A percentile compares a stretch with the other conserved stretches of the same genome.
Conservation (phyloP, 768 basidiomycete genomes). For the Lyophyllum shimeji region DNA sequence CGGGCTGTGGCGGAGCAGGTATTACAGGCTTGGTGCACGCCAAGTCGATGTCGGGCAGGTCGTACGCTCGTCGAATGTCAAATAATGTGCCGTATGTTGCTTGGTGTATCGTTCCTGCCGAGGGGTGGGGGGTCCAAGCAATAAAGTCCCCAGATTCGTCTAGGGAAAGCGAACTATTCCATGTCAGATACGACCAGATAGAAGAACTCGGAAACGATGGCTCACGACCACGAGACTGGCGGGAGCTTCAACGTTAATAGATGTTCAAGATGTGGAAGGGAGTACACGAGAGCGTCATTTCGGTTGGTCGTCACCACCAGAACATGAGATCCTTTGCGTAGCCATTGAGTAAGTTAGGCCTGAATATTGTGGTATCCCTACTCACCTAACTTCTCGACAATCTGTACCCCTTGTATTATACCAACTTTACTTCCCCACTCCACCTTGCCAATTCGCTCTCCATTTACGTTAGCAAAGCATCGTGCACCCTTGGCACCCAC, state of each 20-base stretch:
- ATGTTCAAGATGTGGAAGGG: constrained; percentile 61
- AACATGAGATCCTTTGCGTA: constrained; percentile 43
- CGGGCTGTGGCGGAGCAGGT: constrained; percentile 62
- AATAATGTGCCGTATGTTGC: constrained; percentile 60
- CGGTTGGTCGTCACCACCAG: constrained; percentile 57
- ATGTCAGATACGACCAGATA: background rate
- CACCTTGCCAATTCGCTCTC: constrained; percentile 62
- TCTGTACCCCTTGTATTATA: constrained; percentile 45
- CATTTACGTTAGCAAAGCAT: constrained; percentile 56
- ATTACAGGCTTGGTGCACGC: constrained; percentile 36
- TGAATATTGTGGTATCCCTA: background rate
- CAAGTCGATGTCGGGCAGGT: constrained; percentile 53
- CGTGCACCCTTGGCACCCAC: constrained; percentile 61
- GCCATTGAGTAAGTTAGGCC: background rate
- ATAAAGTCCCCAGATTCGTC: constrained; percentile 51
- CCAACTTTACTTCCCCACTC: constrained; percentile 63
- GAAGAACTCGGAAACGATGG: background rate
- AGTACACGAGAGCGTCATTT: constrained; percentile 52
- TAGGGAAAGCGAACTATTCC: constrained; percentile 14
- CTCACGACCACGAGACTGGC: constrained; percentile 32
- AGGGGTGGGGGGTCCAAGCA: constrained; percentile 36
- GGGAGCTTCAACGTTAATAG: constrained; percentile 46
- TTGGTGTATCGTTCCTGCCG: constrained; percentile 32
- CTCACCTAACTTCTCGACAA: constrained; percentile 65
- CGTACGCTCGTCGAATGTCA: constrained; percentile 50